A percentile compares a stretch with the other conserved stretches of the same genome.
phyloP scores from a whole-genome alignment of 228 moss, liverwort and hornwort species.

The Sphagnum magellanicum region DNA sequence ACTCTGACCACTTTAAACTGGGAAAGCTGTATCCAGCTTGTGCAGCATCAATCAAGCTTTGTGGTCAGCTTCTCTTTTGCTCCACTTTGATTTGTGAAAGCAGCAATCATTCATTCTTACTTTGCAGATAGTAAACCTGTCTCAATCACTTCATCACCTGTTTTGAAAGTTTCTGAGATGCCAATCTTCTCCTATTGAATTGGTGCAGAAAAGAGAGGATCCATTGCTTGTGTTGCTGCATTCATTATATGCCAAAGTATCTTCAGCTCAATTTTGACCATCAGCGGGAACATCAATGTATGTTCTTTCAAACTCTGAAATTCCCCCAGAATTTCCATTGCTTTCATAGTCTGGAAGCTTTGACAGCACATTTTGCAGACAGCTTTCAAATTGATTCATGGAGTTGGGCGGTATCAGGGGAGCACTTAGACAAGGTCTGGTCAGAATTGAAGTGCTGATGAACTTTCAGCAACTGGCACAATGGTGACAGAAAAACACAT shows the following conservation, averaged over 20 bases:
- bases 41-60: conserved; percentile 70
- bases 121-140: no score
- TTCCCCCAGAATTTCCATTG: no score
- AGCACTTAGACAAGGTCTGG: no score
- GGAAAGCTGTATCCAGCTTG: conserved; percentile 82
- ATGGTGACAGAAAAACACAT: no score
- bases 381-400: not conserved
- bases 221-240: conserved; percentile 83
- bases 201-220: conserved; percentile 67
- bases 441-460: no score
- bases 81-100: not conserved
- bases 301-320: conserved; percentile 6
- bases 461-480: no score
- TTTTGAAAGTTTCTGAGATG: not conserved
- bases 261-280: conserved; percentile 78
- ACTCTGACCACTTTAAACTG: conserved; percentile 58
- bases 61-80: conserved; percentile 38
- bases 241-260: conserved; percentile 83
- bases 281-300: conserved; percentile 90
- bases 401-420: no score
- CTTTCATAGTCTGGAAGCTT: no score
- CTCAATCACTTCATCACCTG: no score
- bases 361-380: not conserved
- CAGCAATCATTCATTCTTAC: no score
- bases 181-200: not conserved